Conservation (phyloP, 176 grass and related monocot genomes). For the Oryza rufipogon region DNA sequence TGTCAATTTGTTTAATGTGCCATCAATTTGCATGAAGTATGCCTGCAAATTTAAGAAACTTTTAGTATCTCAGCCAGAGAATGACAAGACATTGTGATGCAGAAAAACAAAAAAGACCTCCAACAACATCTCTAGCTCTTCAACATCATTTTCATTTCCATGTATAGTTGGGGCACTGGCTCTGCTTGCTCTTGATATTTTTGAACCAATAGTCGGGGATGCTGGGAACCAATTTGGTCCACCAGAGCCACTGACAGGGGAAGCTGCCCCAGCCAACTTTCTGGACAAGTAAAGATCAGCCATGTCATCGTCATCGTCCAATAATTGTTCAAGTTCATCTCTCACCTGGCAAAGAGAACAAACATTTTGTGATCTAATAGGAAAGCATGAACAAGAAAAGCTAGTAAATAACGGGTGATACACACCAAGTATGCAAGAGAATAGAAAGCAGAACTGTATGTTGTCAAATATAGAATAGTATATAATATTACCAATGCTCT, state of each 20-base stretch:
- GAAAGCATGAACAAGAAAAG: conserved; percentile 30
- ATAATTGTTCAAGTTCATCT: conserved; percentile 98
- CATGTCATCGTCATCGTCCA: conserved; percentile 99
- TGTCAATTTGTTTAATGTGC: conserved; percentile 91
- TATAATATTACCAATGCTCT: neutral
- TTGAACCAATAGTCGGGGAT: conserved; percentile 95
- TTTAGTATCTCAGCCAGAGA: conserved; percentile 26
- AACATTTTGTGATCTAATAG: conserved; percentile 33
- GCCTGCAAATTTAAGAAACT: conserved; percentile 68
- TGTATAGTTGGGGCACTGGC: conserved; percentile 88
- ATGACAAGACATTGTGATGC: neutral
- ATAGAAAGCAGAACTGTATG: neutral
- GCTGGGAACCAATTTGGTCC: conserved; percentile 79
- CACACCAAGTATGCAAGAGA: conserved; percentile 6
- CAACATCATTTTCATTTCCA: conserved; percentile 99
- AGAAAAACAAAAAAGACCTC: conserved; percentile 60
- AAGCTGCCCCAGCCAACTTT: conserved; percentile 84
- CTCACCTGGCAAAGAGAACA: conserved; percentile 71
- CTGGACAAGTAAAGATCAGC: conserved; percentile 99
- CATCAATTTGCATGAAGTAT: conserved; percentile 99
- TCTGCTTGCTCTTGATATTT: conserved; percentile 93
- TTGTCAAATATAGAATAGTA: conserved; percentile 7
- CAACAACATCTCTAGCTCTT: conserved; percentile 98
- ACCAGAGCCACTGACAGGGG: conserved; percentile 82
- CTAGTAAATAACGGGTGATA: neutral